Conservation (phyloP, 257 asterid genomes). For the Linaria vulgaris region DNA sequence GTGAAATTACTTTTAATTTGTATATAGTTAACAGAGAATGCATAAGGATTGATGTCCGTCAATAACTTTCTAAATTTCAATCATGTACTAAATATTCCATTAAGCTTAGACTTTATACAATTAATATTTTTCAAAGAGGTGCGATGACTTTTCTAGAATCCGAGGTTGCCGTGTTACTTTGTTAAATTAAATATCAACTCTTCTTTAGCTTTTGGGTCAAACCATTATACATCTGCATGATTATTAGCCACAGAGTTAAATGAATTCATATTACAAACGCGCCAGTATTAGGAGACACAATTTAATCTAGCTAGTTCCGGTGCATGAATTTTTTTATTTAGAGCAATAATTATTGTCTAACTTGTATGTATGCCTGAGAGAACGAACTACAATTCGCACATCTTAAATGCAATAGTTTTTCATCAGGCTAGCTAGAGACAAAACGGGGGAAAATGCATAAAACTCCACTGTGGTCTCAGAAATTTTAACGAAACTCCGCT, state of each 20-base stretch:
- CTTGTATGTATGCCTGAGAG: too few relatives aligned
- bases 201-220: conserved; percentile 45
- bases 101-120: conserved; percentile 2
- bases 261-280: too few relatives aligned
- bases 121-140: neutral
- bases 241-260: conserved; percentile 1
- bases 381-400: too few relatives aligned
- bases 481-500: too few relatives aligned
- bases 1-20: neutral
- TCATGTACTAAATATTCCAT: conserved; percentile 25
- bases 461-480: too few relatives aligned
- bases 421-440: too few relatives aligned
- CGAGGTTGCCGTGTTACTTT: conserved; percentile 41
- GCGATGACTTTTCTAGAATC: conserved; percentile 41
- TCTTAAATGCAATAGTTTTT: too few relatives aligned
- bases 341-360: too few relatives aligned
- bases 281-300: too few relatives aligned
- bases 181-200: conserved; percentile 20
- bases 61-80: conserved; percentile 26
- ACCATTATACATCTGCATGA: conserved; percentile 13
- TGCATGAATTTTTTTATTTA: too few relatives aligned
- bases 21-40: conserved; percentile 14
- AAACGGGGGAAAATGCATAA: too few relatives aligned
- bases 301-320: too few relatives aligned
- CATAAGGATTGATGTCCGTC: conserved; percentile 37